Evolutionary conservation across 495 filamentous ascomycete genomes (phyloP), one percentile per base, ranked within the genome.

Genomic region (Penicillium argentinense): DNA sequence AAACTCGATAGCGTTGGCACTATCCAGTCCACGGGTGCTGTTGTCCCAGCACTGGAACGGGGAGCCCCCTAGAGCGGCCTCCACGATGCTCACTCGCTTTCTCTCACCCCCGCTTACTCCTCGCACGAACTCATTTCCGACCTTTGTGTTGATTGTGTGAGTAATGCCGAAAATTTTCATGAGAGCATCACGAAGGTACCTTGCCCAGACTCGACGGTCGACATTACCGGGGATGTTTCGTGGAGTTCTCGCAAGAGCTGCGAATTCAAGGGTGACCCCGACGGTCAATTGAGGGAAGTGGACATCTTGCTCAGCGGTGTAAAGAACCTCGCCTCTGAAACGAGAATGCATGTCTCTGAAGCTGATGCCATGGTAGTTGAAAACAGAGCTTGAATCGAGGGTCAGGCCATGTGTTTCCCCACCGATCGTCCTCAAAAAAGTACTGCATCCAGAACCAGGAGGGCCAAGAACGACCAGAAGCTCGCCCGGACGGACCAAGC

Each of bases 71-170:
- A 86, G 72, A 64, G 86, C 77, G 32, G 68, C 67, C 51, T 76
- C 59, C n/a, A 57, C 60, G 33, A 67, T 67, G 42, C 46, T 85
- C 9, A 62, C 53, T 8, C 59, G 80, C 66, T 90, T 91, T 11
- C 86, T 70, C 61, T 92, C 88, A 24, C 88, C 88, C 57, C 88
- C 88, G 16, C 80, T 85, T 14, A 91, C 76, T 47, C 88, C 88
- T 8, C 88, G 84, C 30, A 90, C 71, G 53, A 83, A 85, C 1
- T 87, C 84, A 61, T 89, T 87, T 30, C 87, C 87, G 73, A 64
- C 58, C 13, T 38, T 34, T 5, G 60, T 64, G 39, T 64, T 63
- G 33, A 79, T 76, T 4, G 71, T 68, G 11, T 82, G 66, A 13
- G 77, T 66, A 0, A 73, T 69, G 13, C 76, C 80, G 3, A 77